Conservation (phyloP, 306 rosid species). For the Vigna trinervia region DNA sequence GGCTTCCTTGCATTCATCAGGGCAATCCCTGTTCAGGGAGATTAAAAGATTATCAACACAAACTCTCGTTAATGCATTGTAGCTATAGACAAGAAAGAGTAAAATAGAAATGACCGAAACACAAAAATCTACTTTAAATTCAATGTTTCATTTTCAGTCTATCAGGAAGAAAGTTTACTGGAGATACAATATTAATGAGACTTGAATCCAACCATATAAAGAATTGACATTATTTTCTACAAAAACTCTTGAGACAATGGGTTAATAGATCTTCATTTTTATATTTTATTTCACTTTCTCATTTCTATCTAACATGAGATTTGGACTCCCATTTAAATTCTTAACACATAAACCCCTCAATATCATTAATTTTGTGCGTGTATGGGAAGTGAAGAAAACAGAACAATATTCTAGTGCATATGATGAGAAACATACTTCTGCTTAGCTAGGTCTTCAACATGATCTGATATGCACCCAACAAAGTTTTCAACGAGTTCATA, state of each 20-base stretch:
- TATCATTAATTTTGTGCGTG: background rate
- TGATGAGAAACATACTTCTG: constrained; percentile 58
- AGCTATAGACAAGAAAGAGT: constrained; percentile 35
- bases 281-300: too few species aligned
- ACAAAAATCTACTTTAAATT: background rate
- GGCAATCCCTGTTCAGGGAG: constrained; percentile 66
- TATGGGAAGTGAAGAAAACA: background rate
- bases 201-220: too few species aligned
- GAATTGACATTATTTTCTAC: too few species aligned
- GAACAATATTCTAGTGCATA: background rate
- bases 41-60: constrained; percentile 5
- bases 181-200: too few species aligned
- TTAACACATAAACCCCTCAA: background rate
- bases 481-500: constrained; percentile 63
- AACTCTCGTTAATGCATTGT: constrained; percentile 43
- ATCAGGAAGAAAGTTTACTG: too few species aligned
- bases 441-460: constrained; percentile 60
- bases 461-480: constrained; percentile 55
- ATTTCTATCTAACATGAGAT: too few species aligned
- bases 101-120: constrained; percentile 1
- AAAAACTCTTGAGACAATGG: too few species aligned
- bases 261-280: too few species aligned
- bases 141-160: background rate
- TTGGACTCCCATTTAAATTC: too few species aligned
- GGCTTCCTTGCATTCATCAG: constrained; percentile 92